Evolutionary conservation across 2,329 filamentous ascomycete species (phyloP).

Genomic region (Neofusicoccum laricinum): DNA sequence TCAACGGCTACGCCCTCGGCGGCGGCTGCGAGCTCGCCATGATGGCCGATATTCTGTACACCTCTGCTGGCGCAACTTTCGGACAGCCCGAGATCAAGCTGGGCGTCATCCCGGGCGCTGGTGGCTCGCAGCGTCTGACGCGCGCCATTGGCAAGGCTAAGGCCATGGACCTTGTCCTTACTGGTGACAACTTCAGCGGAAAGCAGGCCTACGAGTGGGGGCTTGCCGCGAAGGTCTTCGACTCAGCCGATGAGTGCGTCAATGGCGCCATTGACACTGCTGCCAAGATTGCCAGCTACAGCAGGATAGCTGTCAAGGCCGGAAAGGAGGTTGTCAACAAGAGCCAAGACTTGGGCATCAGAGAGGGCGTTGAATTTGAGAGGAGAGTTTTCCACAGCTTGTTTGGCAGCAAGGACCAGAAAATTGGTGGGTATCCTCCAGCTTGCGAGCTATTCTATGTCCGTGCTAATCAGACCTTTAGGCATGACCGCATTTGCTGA

Average conservation of each 20-base stretch:
- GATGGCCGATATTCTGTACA: constrained; percentile 96
- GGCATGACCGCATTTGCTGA: constrained; percentile 89
- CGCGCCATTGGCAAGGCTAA: constrained; percentile 53
- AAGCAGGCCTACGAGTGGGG: constrained; percentile 87
- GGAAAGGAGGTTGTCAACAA: constrained; percentile 99
- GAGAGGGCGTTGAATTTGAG: constrained; percentile 94
- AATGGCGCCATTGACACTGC: constrained; percentile 79
- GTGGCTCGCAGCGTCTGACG: constrained; percentile 85
- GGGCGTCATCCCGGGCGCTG: constrained; percentile 86
- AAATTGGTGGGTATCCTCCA: constrained; percentile 64
- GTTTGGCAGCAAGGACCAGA: constrained; percentile 95
- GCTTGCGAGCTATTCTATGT: not conserved
- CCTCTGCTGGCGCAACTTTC: constrained; percentile 80
- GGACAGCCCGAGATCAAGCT: constrained; percentile 97
- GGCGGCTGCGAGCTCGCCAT: constrained; percentile 95
- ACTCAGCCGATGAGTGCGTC: constrained; percentile 76
- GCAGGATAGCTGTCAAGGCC: constrained; percentile 80
- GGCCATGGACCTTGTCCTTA: constrained; percentile 49
- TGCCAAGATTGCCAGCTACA: constrained; percentile 84
- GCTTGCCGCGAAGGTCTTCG: constrained; percentile 78
- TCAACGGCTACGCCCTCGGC: constrained; percentile 90
- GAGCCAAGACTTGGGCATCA: constrained; percentile 84
- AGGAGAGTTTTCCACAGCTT: constrained; percentile 86
- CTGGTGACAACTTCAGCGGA: constrained; percentile 69
- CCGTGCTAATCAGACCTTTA: constrained; percentile 21